Percentiles rank a stretch among this genome's conserved stretches.
Conservation (phyloP, 805 yeast genomes). For the Jamesozyma hellenica region DNA sequence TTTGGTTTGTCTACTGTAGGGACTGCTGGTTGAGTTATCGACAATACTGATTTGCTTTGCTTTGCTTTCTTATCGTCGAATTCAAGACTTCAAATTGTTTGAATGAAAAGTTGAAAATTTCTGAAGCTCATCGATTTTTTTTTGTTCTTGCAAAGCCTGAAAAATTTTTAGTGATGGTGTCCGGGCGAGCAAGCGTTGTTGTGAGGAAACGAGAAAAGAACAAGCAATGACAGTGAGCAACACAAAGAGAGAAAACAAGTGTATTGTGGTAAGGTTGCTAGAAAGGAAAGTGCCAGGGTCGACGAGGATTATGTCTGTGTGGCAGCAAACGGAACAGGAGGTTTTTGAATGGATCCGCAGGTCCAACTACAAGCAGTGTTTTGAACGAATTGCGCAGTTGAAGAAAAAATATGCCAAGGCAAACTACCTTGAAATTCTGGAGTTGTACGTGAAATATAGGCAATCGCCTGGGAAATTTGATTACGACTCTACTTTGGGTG, state of each 20-base stretch:
- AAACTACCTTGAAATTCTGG: conserved; percentile 37
- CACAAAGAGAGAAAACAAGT: too few relatives aligned
- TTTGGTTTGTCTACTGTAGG: too few relatives aligned
- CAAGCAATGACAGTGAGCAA: not conserved
- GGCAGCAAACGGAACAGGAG: conserved; percentile 24
- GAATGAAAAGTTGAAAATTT: not conserved
- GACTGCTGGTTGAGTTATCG: too few relatives aligned
- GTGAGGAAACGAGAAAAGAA: not conserved
- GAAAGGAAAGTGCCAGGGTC: not conserved
- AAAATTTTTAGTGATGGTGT: too few relatives aligned
- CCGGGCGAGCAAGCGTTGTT: not conserved
- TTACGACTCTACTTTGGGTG: conserved; percentile 23
- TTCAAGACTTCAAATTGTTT: too few relatives aligned
- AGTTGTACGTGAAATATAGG: conserved; percentile 24
- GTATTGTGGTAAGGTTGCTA: not conserved
- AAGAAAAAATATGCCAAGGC: conserved; percentile 47
- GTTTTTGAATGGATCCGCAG: conserved; percentile 38
- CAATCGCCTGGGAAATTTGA: conserved; percentile 26
- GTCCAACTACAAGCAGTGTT: conserved; percentile 44
- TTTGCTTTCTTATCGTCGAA: too few relatives aligned
- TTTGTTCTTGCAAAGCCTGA: not conserved
- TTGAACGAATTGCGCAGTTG: conserved; percentile 34
- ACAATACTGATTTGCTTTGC: too few relatives aligned
- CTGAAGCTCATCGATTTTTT: not conserved
- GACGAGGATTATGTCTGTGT: conserved; percentile 1